phyloP scores from a whole-genome alignment of 2,329 filamentous ascomycete species.

The Esteya vermicola region DNA sequence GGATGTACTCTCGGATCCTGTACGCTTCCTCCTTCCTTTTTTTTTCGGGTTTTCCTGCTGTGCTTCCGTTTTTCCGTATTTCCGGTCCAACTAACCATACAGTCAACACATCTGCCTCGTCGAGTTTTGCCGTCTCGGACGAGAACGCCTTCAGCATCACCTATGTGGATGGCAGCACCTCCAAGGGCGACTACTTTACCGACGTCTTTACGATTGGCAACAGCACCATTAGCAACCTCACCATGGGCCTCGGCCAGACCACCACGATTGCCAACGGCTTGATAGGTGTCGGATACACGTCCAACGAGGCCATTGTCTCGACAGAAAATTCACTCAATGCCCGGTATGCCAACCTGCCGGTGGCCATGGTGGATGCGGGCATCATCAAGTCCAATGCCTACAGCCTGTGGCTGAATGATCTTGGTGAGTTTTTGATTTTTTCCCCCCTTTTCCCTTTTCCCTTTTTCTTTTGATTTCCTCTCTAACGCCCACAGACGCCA shows the following conservation, averaged over 20 bases:
- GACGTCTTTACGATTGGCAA: slow-evolving; percentile 42
- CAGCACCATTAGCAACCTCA: slow-evolving; percentile 35
- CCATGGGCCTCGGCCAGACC: slow-evolving; percentile 42
- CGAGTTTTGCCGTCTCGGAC: slow-evolving; percentile 28
- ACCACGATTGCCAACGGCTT: slow-evolving; percentile 43
- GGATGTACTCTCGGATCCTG: slow-evolving; percentile 15
- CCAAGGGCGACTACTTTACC: slow-evolving; percentile 42
- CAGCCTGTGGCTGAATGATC: slow-evolving; percentile 53
- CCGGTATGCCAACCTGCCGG: slow-evolving; percentile 45
- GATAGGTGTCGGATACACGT: slow-evolving; percentile 44
- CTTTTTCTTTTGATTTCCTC: no score
- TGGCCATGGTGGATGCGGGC: slow-evolving; percentile 47
- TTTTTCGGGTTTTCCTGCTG: no score
- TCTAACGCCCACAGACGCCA: slow-evolving; percentile 25
- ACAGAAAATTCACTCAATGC: slow-evolving; percentile 13
- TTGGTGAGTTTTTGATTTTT: slow-evolving; percentile 15
- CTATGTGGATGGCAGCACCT: slow-evolving; percentile 46
- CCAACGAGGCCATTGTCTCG: slow-evolving; percentile 34
- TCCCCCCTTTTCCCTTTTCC: no score
- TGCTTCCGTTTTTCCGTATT: no score
- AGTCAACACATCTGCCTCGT: slow-evolving; percentile 33
- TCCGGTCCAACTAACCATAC: neutral
- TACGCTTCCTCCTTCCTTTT: slow-evolving; percentile 7
- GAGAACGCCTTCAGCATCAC: slow-evolving; percentile 37
- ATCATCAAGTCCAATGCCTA: slow-evolving; percentile 54